Evolutionary conservation across 148 eudicot genomes (phyloP).

Genomic region (Rhododendron molle): DNA sequence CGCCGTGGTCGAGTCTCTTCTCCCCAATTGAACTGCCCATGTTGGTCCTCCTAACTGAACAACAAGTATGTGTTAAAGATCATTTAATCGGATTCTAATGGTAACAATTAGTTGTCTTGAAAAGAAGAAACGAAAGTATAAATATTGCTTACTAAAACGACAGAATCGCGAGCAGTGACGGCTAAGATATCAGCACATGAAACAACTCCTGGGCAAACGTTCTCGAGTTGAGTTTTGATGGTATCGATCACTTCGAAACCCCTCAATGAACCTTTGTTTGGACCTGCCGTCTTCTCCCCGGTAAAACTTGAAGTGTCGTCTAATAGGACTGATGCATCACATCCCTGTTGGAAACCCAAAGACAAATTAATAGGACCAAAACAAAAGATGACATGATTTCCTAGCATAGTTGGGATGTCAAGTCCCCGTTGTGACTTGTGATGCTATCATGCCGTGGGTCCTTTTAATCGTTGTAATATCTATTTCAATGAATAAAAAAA

Average conservation of each 20-base stretch:
- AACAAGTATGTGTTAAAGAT: too few relatives aligned
- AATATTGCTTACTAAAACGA: not conserved
- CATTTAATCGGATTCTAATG: too few relatives aligned
- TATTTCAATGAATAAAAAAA: too few relatives aligned
- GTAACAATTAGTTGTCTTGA: too few relatives aligned
- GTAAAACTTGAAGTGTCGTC: conserved; percentile 14
- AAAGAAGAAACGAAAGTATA: not conserved
- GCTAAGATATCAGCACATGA: conserved; percentile 19
- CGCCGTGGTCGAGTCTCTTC: conserved; percentile 23
- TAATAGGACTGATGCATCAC: conserved; percentile 17
- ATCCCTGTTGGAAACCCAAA: conserved; percentile 4
- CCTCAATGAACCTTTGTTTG: not conserved
- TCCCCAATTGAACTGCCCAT: conserved; percentile 19
- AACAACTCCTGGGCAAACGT: conserved; percentile 12
- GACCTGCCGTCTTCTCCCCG: conserved; percentile 11
- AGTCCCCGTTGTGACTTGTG: too few relatives aligned
- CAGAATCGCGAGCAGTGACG: conserved; percentile 15
- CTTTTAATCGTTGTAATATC: too few relatives aligned
- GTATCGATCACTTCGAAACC: conserved; percentile 15
- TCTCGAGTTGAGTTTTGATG: conserved; percentile 10
- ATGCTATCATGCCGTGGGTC: too few relatives aligned
- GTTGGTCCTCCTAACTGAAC: conserved; percentile 15
- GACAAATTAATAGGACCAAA: not conserved
- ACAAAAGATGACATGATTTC: not conserved
- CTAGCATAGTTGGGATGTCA: too few relatives aligned